Evolutionary conservation across 208 protist genomes (phyloP), one percentile per base, ranked within the genome.

Genomic region (Crithidia thermophila): DNA sequence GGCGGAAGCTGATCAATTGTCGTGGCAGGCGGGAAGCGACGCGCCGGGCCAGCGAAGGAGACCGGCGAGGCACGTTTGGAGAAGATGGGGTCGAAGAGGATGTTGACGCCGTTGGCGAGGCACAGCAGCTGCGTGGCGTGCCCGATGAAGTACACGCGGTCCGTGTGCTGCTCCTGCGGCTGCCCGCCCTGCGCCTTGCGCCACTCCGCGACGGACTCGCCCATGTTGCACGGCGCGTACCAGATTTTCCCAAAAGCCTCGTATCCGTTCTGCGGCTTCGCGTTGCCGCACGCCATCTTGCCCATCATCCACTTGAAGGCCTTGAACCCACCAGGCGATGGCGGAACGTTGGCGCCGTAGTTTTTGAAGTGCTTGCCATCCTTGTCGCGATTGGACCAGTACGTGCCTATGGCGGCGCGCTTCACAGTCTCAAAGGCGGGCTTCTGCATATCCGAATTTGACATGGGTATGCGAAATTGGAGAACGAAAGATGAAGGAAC

Each of bases 51-150:
- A 6, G 53, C 49, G 47, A 85, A 93, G 13, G 65, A 71, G n/a
- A 90, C 11, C 9, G 89, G 89, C 31, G 87, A 86, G 13, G 70
- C 73, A 8, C 86, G 67, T 10, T 87, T n/a, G 18, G 59, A 77
- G 61, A 86, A 97, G 20, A 95, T 81, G n/a, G 88, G 93, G 63
- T 97, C 93, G 23, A 93, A 88, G 16, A 97, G 65, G 47, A 97
- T 78, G 69, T 78, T 94, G 13, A 77, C 30, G 40, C 88, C 86
- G 33, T 55, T 65, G 31, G 42, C 30, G 9, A 90, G 63, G 58
- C 93, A 90, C 36, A 97, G 74, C n/a, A 94, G 77, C 55, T 77
- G 66, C 2, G 77, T 86, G 16, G 90, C 76, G 75, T 97, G 93
- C 1, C 88, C 86, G 27, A 95, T 79, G 83, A 89, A 97, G 43